Evolutionary conservation across 2,329 filamentous ascomycete species (phyloP).

Genomic region (Trichoderma lentiforme): DNA sequence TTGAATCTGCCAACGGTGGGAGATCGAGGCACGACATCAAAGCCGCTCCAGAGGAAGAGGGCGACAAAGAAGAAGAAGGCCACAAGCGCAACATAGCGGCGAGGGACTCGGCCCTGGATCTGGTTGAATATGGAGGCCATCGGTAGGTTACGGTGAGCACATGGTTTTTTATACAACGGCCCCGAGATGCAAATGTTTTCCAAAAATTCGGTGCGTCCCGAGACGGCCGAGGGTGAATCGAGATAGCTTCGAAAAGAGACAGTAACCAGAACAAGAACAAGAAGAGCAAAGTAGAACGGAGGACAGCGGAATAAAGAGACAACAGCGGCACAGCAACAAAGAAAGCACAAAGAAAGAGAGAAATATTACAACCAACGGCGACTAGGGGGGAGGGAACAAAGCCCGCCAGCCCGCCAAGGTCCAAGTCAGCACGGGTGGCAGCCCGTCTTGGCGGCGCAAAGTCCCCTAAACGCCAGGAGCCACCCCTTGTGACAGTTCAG

Average conservation of each 20-base stretch:
- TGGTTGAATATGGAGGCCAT: constrained; percentile 30
- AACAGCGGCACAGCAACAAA: not conserved
- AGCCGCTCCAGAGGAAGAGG: constrained; percentile 29
- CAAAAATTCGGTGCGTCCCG: not conserved
- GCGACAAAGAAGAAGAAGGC: constrained; percentile 27
- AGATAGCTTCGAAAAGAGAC: not conserved
- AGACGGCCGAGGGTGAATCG: not conserved
- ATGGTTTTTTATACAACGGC: not conserved
- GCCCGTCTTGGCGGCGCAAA: not conserved
- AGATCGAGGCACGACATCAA: constrained; percentile 21
- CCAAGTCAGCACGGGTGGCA: not conserved
- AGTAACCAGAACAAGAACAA: not conserved
- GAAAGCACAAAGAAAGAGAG: not conserved
- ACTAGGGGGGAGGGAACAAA: not conserved
- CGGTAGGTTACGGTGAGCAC: not conserved
- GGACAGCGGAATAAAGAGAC: no score
- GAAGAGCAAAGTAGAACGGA: not conserved
- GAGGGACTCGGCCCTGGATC: constrained; percentile 31
- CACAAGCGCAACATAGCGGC: constrained; percentile 33
- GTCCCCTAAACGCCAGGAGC: not conserved
- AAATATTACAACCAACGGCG: not conserved
- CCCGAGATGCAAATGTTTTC: not conserved
- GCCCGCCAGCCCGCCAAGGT: not conserved
- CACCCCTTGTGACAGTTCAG: not conserved
- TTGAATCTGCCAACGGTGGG: constrained; percentile 26